These are phyloP conservation scores for Komagataella phaffii DNA, from an alignment of 805 yeast species.

Conservation along the genomic window DNA sequence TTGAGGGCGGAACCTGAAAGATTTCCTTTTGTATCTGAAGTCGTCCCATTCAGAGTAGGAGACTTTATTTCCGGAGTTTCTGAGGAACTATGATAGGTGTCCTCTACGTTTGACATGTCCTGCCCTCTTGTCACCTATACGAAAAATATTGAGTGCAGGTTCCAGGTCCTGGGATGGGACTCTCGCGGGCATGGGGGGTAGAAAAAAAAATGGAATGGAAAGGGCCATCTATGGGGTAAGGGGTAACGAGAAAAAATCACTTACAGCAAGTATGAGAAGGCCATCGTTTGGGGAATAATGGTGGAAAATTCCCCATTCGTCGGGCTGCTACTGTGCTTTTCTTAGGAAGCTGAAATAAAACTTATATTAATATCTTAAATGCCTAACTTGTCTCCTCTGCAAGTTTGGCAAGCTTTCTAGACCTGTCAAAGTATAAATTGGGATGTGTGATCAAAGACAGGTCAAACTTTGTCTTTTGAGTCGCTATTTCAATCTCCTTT, in stretches of 20 bases:
- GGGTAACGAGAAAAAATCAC: not conserved
- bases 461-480: constrained; percentile 22
- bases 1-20: constrained; percentile 3
- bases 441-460: constrained; percentile 72
- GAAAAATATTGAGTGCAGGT: not conserved
- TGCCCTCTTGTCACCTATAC: not conserved
- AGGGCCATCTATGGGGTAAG: not conserved
- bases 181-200: not conserved
- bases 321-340: too few relatives aligned
- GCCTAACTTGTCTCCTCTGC: constrained; percentile 2
- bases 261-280: too few relatives aligned
- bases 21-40: not conserved
- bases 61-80: not conserved
- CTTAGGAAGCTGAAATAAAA: too few relatives aligned
- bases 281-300: too few relatives aligned
- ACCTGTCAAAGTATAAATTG: constrained; percentile 73
- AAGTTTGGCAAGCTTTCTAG: constrained; percentile 39
- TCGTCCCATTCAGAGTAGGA: not conserved
- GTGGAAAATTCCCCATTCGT: too few relatives aligned
- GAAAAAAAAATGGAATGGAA: not conserved
- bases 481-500: constrained; percentile 21
- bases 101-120: not conserved
- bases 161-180: not conserved
- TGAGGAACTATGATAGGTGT: not conserved
- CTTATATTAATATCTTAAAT: not conserved